Evolutionary conservation across 192 early-diverging fungal genomes (phyloP).

Genomic region (Chytriomyces hyalinus): DNA sequence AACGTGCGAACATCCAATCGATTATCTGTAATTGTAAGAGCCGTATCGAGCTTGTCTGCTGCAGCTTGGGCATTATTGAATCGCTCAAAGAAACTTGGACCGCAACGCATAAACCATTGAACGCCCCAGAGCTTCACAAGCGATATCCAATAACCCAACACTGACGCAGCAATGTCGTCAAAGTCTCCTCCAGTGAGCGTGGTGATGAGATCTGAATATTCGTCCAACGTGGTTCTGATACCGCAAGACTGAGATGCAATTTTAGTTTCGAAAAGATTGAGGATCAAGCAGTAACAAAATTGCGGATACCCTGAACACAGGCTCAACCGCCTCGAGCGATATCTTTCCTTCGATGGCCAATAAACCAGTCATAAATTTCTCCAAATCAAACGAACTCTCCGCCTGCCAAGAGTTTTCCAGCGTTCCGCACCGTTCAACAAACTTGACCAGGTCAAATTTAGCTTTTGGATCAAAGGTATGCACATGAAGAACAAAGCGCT

Average conservation of each 20-base stretch:
- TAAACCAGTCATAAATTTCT: conserved; percentile 17
- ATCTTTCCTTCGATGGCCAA: conserved; percentile 14
- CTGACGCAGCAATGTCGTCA: conserved; percentile 17
- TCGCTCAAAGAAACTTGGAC: conserved; percentile 19
- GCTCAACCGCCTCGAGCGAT: conserved; percentile 8
- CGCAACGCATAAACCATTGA: conserved; percentile 29
- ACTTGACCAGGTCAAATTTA: conserved; percentile 24
- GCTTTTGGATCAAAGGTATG: conserved; percentile 4
- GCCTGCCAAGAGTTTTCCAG: background rate
- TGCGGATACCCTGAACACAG: conserved; percentile 5
- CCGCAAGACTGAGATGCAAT: background rate
- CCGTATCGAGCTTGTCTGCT: conserved; percentile 7
- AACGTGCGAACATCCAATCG: conserved; percentile 25
- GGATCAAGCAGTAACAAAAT: background rate
- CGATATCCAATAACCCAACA: conserved; percentile 9
- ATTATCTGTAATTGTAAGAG: conserved; percentile 7
- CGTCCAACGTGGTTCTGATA: conserved; percentile 21
- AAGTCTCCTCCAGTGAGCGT: conserved; percentile 34
- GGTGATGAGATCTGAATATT: conserved; percentile 18
- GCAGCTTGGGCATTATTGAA: background rate
- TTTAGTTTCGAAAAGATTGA: background rate
- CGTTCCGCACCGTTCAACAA: conserved; percentile 20
- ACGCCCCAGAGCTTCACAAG: conserved; percentile 26
- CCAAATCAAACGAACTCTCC: conserved; percentile 13
- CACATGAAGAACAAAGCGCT: conserved; percentile 7